These are phyloP conservation scores for Fusarium fracticaudum DNA, from an alignment of 2,329 filamentous ascomycete genomes.

Conservation along the genomic window DNA sequence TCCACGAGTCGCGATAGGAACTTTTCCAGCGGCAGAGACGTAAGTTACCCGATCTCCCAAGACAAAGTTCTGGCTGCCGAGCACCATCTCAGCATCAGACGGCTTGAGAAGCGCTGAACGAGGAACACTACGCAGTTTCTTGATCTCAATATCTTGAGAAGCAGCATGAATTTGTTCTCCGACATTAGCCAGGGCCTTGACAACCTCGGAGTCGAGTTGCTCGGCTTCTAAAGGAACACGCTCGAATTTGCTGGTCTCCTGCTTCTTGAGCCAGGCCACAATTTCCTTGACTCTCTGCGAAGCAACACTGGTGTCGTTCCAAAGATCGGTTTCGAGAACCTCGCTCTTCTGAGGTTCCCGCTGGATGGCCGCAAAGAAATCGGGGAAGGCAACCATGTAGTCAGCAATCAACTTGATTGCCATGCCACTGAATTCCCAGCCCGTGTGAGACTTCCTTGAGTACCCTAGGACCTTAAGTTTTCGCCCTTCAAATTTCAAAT, in stretches of 20 bases:
- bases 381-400: conserved; percentile 94
- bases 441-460: conserved; percentile 83
- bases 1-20: conserved; percentile 89
- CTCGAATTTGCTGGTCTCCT: conserved; percentile 92
- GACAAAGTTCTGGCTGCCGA: conserved; percentile 83
- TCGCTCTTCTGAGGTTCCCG: conserved; percentile 86
- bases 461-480: conserved; percentile 97
- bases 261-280: conserved; percentile 87
- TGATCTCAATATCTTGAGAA: conserved; percentile 65
- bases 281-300: conserved; percentile 91
- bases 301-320: conserved; percentile 75
- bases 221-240: conserved; percentile 96
- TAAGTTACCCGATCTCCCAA: conserved; percentile 95
- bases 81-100: conserved; percentile 92
- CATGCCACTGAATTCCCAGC: conserved; percentile 95
- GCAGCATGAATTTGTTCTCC: conserved; percentile 71
- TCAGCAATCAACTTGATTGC: conserved; percentile 82
- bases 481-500: conserved; percentile 95
- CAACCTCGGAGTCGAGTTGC: conserved; percentile 91
- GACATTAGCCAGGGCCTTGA: conserved; percentile 80
- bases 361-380: conserved; percentile 92
- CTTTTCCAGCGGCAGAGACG: conserved; percentile 90
- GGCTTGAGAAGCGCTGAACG: conserved; percentile 90
- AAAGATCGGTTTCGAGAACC: conserved; percentile 86
- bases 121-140: conserved; percentile 82